Conservation (phyloP, 371 early-diverging fungal genomes). For the Mortierella sp. region DNA sequence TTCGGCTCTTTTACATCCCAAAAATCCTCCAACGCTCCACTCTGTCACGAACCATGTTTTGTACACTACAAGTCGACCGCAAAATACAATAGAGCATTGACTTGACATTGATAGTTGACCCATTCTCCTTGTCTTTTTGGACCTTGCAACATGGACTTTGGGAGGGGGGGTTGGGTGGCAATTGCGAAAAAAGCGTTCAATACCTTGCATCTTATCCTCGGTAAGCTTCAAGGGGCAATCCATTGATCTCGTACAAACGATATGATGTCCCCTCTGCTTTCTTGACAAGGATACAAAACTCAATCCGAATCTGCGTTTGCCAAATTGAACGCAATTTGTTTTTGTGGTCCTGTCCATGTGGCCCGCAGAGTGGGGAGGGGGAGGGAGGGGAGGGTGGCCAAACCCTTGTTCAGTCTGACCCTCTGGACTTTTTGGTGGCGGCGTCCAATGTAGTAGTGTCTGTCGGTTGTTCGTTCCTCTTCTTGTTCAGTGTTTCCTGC, state of each 20-base stretch:
- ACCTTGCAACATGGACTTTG: too few relatives aligned
- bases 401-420: too few relatives aligned
- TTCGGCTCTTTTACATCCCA: too few relatives aligned
- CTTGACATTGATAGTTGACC: too few relatives aligned
- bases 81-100: too few relatives aligned
- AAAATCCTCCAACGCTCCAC: too few relatives aligned
- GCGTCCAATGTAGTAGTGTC: slow-evolving; percentile 13
- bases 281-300: not conserved
- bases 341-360: not conserved
- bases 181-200: slow-evolving; percentile 8
- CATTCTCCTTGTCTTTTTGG: too few relatives aligned
- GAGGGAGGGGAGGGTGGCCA: too few relatives aligned
- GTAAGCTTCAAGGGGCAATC: slow-evolving; percentile 9
- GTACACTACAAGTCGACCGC: too few relatives aligned
- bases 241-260: not conserved
- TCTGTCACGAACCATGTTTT: too few relatives aligned
- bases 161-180: too few relatives aligned
- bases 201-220: slow-evolving; percentile 8
- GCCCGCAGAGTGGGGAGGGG: too few relatives aligned
- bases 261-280: not conserved
- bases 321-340: slow-evolving; percentile 16
- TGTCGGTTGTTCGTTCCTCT: slow-evolving; percentile 22
- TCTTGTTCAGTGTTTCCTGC: slow-evolving; percentile 15
- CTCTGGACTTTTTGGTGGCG: slow-evolving; percentile 33
- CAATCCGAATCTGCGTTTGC: slow-evolving; percentile 10